phyloP scores from a whole-genome alignment of 1,139 yeast genomes.

The Hemisphaericaspora xylanilytica region DNA sequence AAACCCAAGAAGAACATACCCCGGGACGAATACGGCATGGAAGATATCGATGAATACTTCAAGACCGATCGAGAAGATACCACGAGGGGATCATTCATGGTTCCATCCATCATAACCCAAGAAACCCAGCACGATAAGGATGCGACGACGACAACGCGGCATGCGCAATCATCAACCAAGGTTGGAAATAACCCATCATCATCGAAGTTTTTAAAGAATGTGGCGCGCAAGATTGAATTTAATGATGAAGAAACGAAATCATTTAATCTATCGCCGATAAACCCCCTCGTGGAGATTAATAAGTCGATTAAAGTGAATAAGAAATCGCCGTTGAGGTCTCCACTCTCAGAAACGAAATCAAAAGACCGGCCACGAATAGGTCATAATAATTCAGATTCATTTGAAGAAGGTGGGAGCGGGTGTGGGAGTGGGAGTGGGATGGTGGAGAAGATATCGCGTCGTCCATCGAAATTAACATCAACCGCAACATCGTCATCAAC shows the following conservation, averaged over 20 bases:
- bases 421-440: too few relatives aligned
- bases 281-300: conserved; percentile 5
- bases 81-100: neutral
- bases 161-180: neutral
- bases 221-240: conserved; percentile 39
- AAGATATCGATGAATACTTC: conserved; percentile 76
- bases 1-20: conserved; percentile 48
- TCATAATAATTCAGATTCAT: conserved; percentile 3
- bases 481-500: too few relatives aligned
- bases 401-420: conserved; percentile 5
- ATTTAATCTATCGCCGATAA: conserved; percentile 29
- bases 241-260: conserved; percentile 36
- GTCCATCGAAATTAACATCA: too few relatives aligned
- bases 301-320: conserved; percentile 21
- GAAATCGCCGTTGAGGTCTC: conserved; percentile 35
- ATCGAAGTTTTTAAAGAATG: conserved; percentile 14
- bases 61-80: conserved; percentile 21
- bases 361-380: neutral
- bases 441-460: too few relatives aligned
- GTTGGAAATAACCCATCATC: too few relatives aligned
- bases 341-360: conserved; percentile 25
- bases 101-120: neutral
- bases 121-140: neutral
- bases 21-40: conserved; percentile 72
- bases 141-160: neutral